phyloP scores from a whole-genome alignment of 176 grass and related monocot genomes.

The Hsuehochloa calcarea region DNA sequence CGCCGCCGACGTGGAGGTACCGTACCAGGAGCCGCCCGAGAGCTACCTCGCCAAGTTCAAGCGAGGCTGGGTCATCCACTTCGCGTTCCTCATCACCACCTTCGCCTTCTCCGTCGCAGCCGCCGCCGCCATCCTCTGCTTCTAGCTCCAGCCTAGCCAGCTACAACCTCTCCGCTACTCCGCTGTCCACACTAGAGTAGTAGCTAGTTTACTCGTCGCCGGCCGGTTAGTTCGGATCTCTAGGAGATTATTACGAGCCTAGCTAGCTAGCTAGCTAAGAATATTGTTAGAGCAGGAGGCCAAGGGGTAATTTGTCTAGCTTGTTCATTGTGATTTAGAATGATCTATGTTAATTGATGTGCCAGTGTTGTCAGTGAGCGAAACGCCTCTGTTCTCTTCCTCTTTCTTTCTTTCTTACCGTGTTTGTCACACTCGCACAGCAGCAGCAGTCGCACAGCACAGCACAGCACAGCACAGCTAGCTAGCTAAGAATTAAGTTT shows the following conservation, averaged over 20 bases:
- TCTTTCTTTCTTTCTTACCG: neutral
- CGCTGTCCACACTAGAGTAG: no score
- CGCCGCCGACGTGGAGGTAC: slow-evolving; percentile 68
- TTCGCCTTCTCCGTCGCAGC: slow-evolving; percentile 82
- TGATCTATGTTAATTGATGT: neutral
- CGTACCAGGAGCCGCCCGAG: slow-evolving; percentile 91
- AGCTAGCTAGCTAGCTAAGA: neutral
- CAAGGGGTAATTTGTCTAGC: neutral
- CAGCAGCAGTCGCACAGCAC: no score
- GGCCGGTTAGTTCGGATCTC: neutral
- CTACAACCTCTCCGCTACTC: neutral
- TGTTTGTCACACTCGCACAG: neutral
- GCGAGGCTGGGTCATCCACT: slow-evolving; percentile 83
- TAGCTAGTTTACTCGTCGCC: neutral
- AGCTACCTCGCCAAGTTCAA: slow-evolving; percentile 87
- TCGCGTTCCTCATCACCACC: slow-evolving; percentile 73
- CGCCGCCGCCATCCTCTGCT: slow-evolving; percentile 73
- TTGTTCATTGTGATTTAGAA: neutral
- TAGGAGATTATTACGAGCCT: neutral
- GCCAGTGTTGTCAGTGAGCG: neutral
- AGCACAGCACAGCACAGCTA: no score
- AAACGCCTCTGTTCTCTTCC: neutral
- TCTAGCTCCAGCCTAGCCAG: slow-evolving; percentile 35
- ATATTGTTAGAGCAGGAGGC: neutral
- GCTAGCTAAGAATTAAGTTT: no score